Conservation (phyloP, 495 filamentous ascomycete genomes). For the Thermothielavioides terrestris region DNA sequence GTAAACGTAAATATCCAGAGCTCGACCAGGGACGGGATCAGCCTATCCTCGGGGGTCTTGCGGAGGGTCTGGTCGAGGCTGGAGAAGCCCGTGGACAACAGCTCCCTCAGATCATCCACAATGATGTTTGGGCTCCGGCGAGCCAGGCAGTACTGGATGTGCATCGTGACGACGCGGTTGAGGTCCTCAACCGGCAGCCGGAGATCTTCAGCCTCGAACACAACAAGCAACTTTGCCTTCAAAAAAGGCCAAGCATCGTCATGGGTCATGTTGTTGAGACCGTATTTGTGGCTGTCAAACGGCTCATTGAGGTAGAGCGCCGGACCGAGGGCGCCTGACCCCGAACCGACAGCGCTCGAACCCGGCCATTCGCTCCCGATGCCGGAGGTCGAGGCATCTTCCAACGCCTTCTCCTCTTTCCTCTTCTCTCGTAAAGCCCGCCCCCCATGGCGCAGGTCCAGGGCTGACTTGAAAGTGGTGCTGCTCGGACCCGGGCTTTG, state of each 20-base stretch:
- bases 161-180: constrained; percentile 73
- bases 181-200: constrained; percentile 88
- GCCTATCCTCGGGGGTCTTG: constrained; percentile 66
- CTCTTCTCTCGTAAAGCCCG: constrained; percentile 81
- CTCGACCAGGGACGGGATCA: constrained; percentile 81
- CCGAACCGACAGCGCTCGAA: constrained; percentile 40
- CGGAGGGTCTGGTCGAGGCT: constrained; percentile 76
- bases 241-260: constrained; percentile 95
- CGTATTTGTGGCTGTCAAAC: constrained; percentile 48
- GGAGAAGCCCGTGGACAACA: constrained; percentile 73
- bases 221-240: constrained; percentile 78
- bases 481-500: constrained; percentile 63
- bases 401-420: constrained; percentile 61
- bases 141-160: constrained; percentile 70
- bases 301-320: constrained; percentile 39
- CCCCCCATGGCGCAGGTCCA: constrained; percentile 80
- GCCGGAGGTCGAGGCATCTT: constrained; percentile 31
- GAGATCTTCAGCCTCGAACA: constrained; percentile 90
- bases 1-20: constrained; percentile 91
- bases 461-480: constrained; percentile 66
- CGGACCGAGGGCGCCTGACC: constrained; percentile 21
- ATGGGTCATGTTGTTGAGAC: constrained; percentile 69
- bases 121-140: constrained; percentile 57
- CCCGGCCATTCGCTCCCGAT: constrained; percentile 44
- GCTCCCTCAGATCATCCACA: constrained; percentile 69